These are phyloP conservation scores for Grosmannia serpens DNA, from an alignment of 2,329 filamentous ascomycete species.

Conservation along the genomic window DNA sequence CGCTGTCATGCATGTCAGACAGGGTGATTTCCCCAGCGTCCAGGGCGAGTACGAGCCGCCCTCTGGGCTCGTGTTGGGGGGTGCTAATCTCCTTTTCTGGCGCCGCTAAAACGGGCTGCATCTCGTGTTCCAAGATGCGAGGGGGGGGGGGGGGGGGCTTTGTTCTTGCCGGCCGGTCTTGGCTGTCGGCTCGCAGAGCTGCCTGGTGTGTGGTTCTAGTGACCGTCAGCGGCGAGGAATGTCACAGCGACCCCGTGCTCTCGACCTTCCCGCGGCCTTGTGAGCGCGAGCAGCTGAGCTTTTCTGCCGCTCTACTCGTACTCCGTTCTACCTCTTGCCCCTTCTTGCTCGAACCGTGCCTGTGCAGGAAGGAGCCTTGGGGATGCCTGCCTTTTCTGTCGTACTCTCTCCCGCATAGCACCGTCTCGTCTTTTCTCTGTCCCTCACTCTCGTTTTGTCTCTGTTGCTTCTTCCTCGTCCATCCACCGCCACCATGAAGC, in stretches of 20 bases:
- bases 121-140: not conserved
- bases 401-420: not conserved
- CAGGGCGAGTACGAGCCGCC: not conserved
- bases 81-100: not conserved
- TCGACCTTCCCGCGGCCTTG: too few species aligned
- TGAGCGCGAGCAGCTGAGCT: not conserved
- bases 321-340: not conserved
- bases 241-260: not conserved
- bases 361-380: not conserved
- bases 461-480: not conserved
- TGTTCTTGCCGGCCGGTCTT: not conserved
- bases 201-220: not conserved
- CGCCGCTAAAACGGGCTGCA: not conserved
- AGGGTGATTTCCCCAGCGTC: not conserved
- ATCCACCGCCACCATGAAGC: constrained; percentile 4
- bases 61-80: too few species aligned
- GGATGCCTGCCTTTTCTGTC: not conserved
- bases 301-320: too few species aligned
- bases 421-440: not conserved
- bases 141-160: not conserved
- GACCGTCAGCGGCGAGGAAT: not conserved
- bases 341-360: not conserved
- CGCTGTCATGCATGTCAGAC: not conserved
- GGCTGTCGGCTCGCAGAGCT: not conserved
- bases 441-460: not conserved